Evolutionary conservation across 2,329 filamentous ascomycete genomes (phyloP), one percentile per base, ranked within the genome.

Genomic region (Monilinia aucupariae): DNA sequence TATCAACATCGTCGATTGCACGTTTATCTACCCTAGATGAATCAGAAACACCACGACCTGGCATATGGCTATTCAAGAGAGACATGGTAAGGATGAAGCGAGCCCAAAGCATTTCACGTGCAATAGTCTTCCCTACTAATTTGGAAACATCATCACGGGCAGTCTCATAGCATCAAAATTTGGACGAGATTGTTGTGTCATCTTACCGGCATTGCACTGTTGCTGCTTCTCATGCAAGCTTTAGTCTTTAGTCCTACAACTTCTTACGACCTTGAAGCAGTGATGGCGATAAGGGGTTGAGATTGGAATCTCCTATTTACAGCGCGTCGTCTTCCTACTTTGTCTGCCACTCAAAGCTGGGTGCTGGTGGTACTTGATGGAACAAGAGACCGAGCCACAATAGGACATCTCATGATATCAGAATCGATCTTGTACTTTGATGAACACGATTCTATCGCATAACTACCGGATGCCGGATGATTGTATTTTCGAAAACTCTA

Each of bases 331-430:
- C 37, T 22, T 50, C 25, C 12, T 37, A 13, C 45, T n/a, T n/a
- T 32, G 7, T 51, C 56, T 59, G 50, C 25, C 12, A 34, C 25
- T 45, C 48, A 60, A 53, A 53, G 52, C 47, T 52, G 58, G 58
- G 58, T 30, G 30, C n/a, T n/a, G n/a, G n/a, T n/a, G n/a, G n/a
- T n/a, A n/a, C 12, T 52, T 34, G 27, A 39, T 30, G 58, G 58
- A 41, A 32, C 25, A 32, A 22, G 32, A n/a, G n/a, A n/a, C n/a
- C n/a, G 41, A 52, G 12, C 48, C 58, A 43, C 20, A 60, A 60
- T 52, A 52, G 48, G 58, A 52, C 25, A 52, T 43, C 22, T 7
- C 17, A 27, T 60, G 25, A 51, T 43, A 52, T 13, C 22, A 32
- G 12, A 25, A 43, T n/a, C n/a, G 3, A n/a, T 10, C 13, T 15